Base-by-base conservation (phyloP, 2,329 filamentous ascomycete genomes). In the Plenodomus biglobosus region DNA sequence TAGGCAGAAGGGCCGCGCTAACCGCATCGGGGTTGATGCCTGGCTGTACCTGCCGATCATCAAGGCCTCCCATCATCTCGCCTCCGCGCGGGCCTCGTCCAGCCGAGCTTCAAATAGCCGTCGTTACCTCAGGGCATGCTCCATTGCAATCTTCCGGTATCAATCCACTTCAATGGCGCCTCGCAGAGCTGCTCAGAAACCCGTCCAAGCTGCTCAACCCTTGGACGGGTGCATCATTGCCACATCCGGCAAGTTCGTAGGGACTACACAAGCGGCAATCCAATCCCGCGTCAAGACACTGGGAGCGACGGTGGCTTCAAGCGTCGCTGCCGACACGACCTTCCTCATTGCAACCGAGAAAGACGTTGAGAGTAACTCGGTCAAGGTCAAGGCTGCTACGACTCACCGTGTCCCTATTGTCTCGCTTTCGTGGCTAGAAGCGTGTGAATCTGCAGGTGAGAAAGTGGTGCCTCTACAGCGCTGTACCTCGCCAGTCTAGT, bases 221-320 rank as follows among this genome's bases (percentile, higher is more conserved):
- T 71, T 86, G 3, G 68, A 75, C 1, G 79, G 77, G 3, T 77
- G 71, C 56, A 72, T 73, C 5, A 73, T 89, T 38, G 80, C 78
- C 18, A 65, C 87, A 20, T 85, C 81, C 47, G 86, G 86, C 50
- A 80, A 79, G 4, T 85, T 88, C 56, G 71, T 78, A 1, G 73
- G 75, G 5, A 68, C 75, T 20, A 80, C 76, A 2, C 84, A 88
- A 56, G 66, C 68, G 5, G 65, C 69, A 0, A 66, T 85, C 3
- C 76, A 81, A 52, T 62, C 68, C 18, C 68, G 76, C 39, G 73
- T 84, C 44, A 70, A 64, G 10, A 56, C 66, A 3, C 74, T 84
- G 6, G 84, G 84, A 16, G 84, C 75, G 8, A 64, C 62, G 2
- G 66, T 80, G 24, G 73, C 73, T 19, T 77, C 72, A 52, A 71